Conservation (phyloP, 2,329 filamentous ascomycete genomes). For the Fusarium odoratissimum region DNA sequence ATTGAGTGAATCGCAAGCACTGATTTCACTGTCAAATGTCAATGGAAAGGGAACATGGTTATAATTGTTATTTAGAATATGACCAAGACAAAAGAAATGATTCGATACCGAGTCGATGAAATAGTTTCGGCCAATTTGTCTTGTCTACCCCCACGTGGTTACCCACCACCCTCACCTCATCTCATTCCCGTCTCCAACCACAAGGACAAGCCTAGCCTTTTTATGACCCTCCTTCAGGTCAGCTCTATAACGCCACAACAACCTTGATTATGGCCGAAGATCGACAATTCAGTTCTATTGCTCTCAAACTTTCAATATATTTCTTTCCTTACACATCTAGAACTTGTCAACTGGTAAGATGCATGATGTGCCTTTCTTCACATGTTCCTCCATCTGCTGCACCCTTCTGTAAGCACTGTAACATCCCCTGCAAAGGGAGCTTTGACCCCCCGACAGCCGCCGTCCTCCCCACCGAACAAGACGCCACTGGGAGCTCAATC, state of each 20-base stretch:
- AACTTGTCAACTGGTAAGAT: rapidly evolving
- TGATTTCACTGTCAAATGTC: neutral
- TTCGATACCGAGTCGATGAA: constrained; percentile 12
- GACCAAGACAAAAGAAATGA: constrained; percentile 45
- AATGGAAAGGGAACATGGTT: neutral
- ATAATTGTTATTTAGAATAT: neutral
- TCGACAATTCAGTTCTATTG: neutral
- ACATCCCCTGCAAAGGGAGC: constrained; percentile 14
- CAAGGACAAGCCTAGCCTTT: constrained; percentile 8
- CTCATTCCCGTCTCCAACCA: constrained; percentile 6
- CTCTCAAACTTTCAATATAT: rapidly evolving
- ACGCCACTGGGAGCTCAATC: constrained; percentile 26
- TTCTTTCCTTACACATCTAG: rapidly evolving
- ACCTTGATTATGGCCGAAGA: neutral
- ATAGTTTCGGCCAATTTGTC: constrained; percentile 20
- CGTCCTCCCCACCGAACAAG: constrained; percentile 20
- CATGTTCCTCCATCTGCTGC: neutral
- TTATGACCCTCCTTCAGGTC: constrained; percentile 9
- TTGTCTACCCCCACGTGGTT: constrained; percentile 32
- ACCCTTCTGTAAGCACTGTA: constrained; percentile 37
- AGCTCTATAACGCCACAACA: constrained; percentile 24
- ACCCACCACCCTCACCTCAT: constrained; percentile 27
- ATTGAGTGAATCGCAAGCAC: neutral
- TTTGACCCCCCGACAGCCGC: constrained; percentile 28
- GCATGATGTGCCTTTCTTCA: neutral